Conservation (phyloP, 805 yeast genomes). For the Ogataea thermomethanolica region DNA sequence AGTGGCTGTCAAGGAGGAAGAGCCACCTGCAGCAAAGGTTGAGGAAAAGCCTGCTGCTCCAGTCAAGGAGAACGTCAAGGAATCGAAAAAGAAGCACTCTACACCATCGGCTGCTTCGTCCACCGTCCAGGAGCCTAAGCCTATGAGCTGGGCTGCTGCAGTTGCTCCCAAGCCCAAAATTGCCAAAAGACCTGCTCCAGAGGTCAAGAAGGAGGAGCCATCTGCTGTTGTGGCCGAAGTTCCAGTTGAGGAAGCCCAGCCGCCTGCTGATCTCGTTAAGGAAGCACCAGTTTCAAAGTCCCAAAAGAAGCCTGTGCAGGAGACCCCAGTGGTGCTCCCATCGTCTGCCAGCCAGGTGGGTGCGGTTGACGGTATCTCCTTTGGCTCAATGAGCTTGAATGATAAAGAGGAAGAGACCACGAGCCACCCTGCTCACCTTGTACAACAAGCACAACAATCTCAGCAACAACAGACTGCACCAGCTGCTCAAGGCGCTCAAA, state of each 20-base stretch:
- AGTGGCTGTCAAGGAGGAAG: slow-evolving; percentile 13
- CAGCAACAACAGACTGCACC: background rate
- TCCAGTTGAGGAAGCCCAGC: background rate
- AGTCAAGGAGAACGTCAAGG: background rate
- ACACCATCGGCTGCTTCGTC: slow-evolving; percentile 18
- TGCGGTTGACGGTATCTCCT: slow-evolving; percentile 48
- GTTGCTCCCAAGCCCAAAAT: slow-evolving; percentile 27
- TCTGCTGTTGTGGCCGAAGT: slow-evolving; percentile 5
- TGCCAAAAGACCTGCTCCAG: slow-evolving; percentile 20
- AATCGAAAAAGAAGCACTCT: slow-evolving; percentile 9
- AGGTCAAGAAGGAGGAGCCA: slow-evolving; percentile 16
- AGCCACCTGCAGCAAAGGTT: slow-evolving; percentile 6
- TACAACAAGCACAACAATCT: slow-evolving; percentile 20
- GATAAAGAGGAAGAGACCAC: slow-evolving; percentile 40
- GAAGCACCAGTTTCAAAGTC: slow-evolving; percentile 6
- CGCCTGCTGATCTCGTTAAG: slow-evolving; percentile 2
- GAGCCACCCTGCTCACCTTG: slow-evolving; percentile 22
- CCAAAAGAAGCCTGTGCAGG: slow-evolving; percentile 15
- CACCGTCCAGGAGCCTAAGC: slow-evolving; percentile 15
- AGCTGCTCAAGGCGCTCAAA: background rate
- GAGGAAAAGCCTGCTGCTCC: slow-evolving; percentile 9
- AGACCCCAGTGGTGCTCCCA: slow-evolving; percentile 44
- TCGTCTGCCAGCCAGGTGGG: slow-evolving; percentile 42
- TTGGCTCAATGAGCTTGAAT: slow-evolving; percentile 49
- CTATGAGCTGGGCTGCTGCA: slow-evolving; percentile 25